These are phyloP conservation scores for Lithocarpus polystachyus DNA, from an alignment of 306 rosid species.

Conservation along the genomic window DNA sequence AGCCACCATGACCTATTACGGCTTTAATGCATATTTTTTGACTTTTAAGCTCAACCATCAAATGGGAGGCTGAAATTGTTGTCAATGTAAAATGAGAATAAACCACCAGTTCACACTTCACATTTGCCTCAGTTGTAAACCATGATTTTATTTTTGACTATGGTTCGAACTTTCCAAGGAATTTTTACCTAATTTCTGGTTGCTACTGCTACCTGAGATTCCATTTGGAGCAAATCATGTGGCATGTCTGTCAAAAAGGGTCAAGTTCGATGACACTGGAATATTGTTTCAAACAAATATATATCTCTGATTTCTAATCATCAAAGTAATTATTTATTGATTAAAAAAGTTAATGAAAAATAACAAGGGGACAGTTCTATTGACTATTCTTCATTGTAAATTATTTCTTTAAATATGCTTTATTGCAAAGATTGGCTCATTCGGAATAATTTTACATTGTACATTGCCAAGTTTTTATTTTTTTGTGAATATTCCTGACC, in stretches of 20 bases:
- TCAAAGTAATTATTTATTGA: not conserved
- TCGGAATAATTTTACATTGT: not conserved
- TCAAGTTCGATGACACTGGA: not conserved
- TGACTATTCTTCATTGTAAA: not conserved
- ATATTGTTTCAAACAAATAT: not conserved
- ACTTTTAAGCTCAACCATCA: not conserved
- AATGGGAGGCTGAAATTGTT: too few relatives aligned
- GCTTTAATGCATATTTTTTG: not conserved
- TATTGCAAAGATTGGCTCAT: not conserved
- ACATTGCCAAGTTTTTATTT: not conserved
- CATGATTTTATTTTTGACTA: not conserved
- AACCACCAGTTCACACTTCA: not conserved
- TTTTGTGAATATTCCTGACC: not conserved
- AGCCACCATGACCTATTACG: too few relatives aligned
- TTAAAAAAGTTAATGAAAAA: not conserved
- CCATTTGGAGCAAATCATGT: not conserved
- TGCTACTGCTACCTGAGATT: not conserved
- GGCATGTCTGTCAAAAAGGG: not conserved
- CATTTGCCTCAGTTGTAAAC: not conserved
- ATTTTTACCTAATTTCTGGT: too few relatives aligned
- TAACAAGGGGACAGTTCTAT: not conserved
- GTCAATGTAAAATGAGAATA: not conserved
- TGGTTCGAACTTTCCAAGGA: not conserved
- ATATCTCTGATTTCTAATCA: not conserved
- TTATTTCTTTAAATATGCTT: not conserved